phyloP scores from a whole-genome alignment of 352 stramenopile species.

The Globisporangium viniferum region DNA sequence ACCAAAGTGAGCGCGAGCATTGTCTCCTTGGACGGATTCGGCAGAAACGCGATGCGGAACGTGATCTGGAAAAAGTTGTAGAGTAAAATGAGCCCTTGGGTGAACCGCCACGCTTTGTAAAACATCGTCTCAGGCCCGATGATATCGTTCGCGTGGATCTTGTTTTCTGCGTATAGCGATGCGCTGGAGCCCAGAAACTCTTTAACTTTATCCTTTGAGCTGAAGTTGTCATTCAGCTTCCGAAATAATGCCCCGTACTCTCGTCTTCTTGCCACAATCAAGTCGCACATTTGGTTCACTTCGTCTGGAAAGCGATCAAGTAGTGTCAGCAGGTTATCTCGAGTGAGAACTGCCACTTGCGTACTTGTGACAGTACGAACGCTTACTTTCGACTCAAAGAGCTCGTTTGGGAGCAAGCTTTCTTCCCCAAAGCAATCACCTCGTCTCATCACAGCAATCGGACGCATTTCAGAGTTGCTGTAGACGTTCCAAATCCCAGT shows the following conservation, averaged over 20 bases:
- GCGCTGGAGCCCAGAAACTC: constrained; percentile 35
- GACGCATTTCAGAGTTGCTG: constrained; percentile 1
- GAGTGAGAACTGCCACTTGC: constrained; percentile 43
- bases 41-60: constrained; percentile 46
- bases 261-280: constrained; percentile 21
- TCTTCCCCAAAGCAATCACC: constrained; percentile 65
- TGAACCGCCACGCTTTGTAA: constrained; percentile 14
- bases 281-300: constrained; percentile 17
- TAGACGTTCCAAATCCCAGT: constrained; percentile 7
- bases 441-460: constrained; percentile 47
- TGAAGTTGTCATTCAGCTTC: constrained; percentile 41
- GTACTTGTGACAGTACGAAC: constrained; percentile 51
- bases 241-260: constrained; percentile 19
- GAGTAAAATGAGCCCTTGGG: constrained; percentile 31
- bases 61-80: constrained; percentile 54
- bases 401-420: constrained; percentile 33
- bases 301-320: constrained; percentile 39
- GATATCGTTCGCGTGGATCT: constrained; percentile 27
- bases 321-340: constrained; percentile 36
- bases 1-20: constrained; percentile 32
- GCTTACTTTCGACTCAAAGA: constrained; percentile 39
- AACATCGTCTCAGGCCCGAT: constrained; percentile 13
- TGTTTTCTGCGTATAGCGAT: constrained; percentile 48
- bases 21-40: constrained; percentile 21
- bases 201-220: constrained; percentile 42